Base-by-base conservation (phyloP, 2,329 filamentous ascomycete species). In the Coccinonectria pachysandricola region DNA sequence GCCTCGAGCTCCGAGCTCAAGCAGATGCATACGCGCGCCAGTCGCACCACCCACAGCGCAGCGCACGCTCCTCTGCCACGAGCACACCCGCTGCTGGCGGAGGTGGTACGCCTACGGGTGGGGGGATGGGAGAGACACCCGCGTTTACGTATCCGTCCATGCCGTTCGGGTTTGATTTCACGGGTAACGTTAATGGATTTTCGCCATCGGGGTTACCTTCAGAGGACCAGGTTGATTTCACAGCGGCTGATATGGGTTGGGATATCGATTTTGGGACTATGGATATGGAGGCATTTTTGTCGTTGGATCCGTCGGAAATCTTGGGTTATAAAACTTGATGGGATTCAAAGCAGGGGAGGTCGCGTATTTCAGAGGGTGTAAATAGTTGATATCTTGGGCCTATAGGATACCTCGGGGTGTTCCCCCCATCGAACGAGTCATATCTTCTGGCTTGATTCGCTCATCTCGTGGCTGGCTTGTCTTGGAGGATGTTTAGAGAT, bases 231-330 rank as follows among this genome's bases (percentile, higher is more conserved):
- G 28, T 36, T 8, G 48, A 51, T 12, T 45, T 50, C 4, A 49
- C 44, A 11, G 39, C 44, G 13, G 44, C 40, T 15, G 48, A 51
- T 28, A 37, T 42, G 5, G 48, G 47, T 3, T 48, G 48, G 40
- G 38, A 48, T 12, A 44, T 50, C 25, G 44, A 50, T 30, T 51
- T 52, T 32, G 45, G 41, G 6, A 43, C 39, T 4, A 51, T 48
- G 45, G 50, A 52, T 20, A 49, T 51, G 43, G 48, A 51, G 23
- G 45, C 48, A 1, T 51, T 51, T 21, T 20, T 51, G 20, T 51
- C 48, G 14, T 43, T 51, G 12, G 48, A 51, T 12, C 35, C 48
- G 10, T n/a, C n/a, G n/a, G n/a, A n/a, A n/a, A n/a, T n/a, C n/a
- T n/a, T n/a, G n/a, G n/a, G n/a, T n/a, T n/a, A n/a, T n/a, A n/a